Percentiles rank a stretch among this genome's conserved stretches.
These are phyloP conservation scores for Globisporangium carolinianum DNA, from an alignment of 352 stramenopile genomes.

Conservation along the genomic window DNA sequence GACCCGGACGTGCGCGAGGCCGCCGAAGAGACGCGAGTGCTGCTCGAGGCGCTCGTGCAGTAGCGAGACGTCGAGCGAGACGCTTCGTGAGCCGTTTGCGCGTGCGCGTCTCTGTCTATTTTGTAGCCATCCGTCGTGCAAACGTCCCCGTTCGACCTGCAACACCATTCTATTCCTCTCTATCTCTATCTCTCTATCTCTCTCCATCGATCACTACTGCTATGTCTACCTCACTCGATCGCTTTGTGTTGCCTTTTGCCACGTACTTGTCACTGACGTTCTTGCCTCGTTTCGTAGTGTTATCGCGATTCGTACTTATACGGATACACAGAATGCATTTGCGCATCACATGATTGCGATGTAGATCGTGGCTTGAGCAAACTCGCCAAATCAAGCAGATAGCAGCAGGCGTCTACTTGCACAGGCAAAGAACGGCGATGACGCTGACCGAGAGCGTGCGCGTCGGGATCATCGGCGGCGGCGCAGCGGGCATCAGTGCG, in stretches of 20 bases:
- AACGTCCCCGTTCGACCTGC: too few species aligned
- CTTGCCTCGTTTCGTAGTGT: too few species aligned
- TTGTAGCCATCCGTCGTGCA: constrained; percentile 5
- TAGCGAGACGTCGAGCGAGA: background rate
- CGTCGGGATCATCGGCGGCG: constrained; percentile 66
- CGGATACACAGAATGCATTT: too few species aligned
- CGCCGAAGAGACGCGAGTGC: constrained; percentile 41
- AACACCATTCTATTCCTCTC: background rate
- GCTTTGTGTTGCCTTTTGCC: too few species aligned
- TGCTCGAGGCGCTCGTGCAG: constrained; percentile 28
- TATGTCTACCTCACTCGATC: too few species aligned
- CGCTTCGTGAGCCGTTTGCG: background rate
- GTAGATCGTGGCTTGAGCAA: too few species aligned
- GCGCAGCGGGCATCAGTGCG: constrained; percentile 71
- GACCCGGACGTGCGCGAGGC: constrained; percentile 75
- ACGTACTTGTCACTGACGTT: too few species aligned
- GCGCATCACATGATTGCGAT: too few species aligned
- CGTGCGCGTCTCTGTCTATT: constrained; percentile 7
- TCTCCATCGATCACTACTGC: too few species aligned
- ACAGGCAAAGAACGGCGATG: background rate
- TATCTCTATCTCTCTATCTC: background rate
- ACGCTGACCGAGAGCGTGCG: constrained; percentile 10
- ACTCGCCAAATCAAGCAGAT: too few species aligned
- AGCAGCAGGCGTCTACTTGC: too few species aligned
- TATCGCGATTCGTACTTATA: too few species aligned